phyloP scores from a whole-genome alignment of 805 yeast genomes.

The Lachancea sp. region DNA sequence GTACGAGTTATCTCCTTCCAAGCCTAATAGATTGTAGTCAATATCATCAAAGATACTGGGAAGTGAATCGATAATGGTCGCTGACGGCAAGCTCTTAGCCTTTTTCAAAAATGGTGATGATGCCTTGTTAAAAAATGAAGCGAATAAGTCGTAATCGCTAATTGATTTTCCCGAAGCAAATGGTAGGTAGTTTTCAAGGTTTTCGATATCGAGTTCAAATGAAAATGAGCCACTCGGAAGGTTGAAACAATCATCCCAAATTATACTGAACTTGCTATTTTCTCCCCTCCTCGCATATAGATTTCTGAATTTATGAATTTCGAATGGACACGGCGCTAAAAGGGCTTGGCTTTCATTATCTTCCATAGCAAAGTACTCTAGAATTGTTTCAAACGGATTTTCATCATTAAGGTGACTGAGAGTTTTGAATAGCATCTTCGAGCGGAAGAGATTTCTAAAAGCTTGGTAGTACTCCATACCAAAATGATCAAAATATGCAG shows the following conservation, averaged over 20 bases:
- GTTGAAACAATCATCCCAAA: slow-evolving; percentile 1
- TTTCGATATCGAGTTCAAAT: slow-evolving; percentile 4
- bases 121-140: slow-evolving; percentile 4
- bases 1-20: neutral
- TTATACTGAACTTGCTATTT: neutral
- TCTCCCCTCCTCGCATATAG: neutral
- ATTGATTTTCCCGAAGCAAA: neutral
- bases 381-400: slow-evolving; percentile 26
- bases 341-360: neutral
- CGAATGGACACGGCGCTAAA: neutral
- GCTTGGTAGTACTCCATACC: slow-evolving; percentile 27
- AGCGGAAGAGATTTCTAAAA: slow-evolving; percentile 28
- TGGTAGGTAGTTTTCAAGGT: neutral
- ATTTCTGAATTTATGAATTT: neutral
- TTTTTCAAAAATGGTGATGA: slow-evolving; percentile 3
- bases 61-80: neutral
- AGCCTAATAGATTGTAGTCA: neutral
- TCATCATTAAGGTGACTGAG: slow-evolving; percentile 18
- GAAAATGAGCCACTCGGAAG: neutral
- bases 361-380: slow-evolving; percentile 15
- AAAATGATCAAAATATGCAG: slow-evolving; percentile 29
- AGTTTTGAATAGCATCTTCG: slow-evolving; percentile 25
- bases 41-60: neutral
- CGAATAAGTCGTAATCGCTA: slow-evolving; percentile 5
- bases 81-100: neutral